Evolutionary conservation across 306 rosid genomes (phyloP).

Genomic region (Dalbergia cultrata): DNA sequence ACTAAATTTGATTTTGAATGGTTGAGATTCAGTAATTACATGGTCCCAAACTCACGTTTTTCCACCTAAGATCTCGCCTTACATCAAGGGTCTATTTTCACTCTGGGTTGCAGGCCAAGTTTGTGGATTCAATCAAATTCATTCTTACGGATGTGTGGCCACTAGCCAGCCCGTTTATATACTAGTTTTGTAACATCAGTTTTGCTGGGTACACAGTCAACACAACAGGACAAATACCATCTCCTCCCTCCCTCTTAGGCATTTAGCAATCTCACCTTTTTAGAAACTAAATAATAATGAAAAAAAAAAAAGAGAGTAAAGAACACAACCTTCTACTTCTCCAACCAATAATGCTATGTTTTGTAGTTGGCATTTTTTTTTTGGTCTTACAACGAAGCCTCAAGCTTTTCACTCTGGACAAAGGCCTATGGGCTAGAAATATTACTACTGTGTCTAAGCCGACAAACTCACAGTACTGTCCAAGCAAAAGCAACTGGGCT

Average conservation of each 20-base stretch:
- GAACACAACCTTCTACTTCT: neutral
- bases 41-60: too few relatives aligned
- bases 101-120: too few relatives aligned
- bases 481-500: constrained; percentile 88
- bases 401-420: neutral
- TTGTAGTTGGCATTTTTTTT: constrained; percentile 2
- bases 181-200: constrained; percentile 35
- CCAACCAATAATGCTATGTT: constrained; percentile 31
- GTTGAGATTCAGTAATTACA: too few relatives aligned
- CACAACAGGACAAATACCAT: neutral
- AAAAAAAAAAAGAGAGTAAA: neutral
- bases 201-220: constrained; percentile 36
- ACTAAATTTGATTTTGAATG: too few relatives aligned
- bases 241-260: neutral
- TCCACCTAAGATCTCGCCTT: too few relatives aligned
- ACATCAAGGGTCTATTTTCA: too few relatives aligned
- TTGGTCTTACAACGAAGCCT: too few relatives aligned
- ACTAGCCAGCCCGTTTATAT: neutral
- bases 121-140: neutral
- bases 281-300: neutral
- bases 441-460: neutral
- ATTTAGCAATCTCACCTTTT: constrained; percentile 3
- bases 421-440: neutral
- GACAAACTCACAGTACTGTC: constrained; percentile 58
- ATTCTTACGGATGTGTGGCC: constrained; percentile 20